Evolutionary conservation across 345 rosid genomes (phyloP).

Genomic region (Camelina sativa): DNA sequence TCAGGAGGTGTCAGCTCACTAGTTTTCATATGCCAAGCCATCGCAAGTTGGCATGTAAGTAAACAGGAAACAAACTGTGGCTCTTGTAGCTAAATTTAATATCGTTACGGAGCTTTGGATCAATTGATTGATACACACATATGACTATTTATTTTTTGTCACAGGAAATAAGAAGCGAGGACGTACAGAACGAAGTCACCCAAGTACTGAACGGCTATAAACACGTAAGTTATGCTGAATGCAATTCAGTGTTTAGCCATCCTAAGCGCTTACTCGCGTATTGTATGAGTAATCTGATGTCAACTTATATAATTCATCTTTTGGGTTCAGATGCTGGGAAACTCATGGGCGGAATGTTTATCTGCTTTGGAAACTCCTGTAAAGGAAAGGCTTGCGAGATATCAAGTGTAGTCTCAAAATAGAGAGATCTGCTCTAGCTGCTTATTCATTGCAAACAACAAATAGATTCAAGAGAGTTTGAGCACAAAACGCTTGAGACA

Average conservation of each 20-base stretch:
- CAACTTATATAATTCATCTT: slow-evolving; percentile 1
- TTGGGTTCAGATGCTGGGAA: slow-evolving; percentile 73
- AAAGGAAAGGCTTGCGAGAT: slow-evolving; percentile 84
- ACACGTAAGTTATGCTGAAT: slow-evolving; percentile 52
- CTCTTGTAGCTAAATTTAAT: slow-evolving; percentile 10
- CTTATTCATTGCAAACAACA: slow-evolving; percentile 27
- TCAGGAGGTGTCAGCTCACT: slow-evolving; percentile 89
- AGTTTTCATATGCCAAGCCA: slow-evolving; percentile 82
- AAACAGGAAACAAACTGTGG: slow-evolving; percentile 1
- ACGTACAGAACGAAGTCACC: slow-evolving; percentile 83
- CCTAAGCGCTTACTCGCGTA: background rate
- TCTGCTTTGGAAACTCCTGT: slow-evolving; percentile 86
- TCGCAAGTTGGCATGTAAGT: slow-evolving; percentile 98
- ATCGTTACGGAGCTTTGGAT: background rate
- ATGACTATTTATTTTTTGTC: background rate
- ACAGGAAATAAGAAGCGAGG: slow-evolving; percentile 88
- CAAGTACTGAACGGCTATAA: slow-evolving; percentile 94
- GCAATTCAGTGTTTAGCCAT: background rate
- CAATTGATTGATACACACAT: slow-evolving; percentile 6
- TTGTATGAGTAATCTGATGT: background rate
- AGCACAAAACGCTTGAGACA: slow-evolving; percentile 30
- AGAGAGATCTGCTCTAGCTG: slow-evolving; percentile 5
- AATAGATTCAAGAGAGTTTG: slow-evolving; percentile 28
- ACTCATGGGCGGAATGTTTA: slow-evolving; percentile 86
- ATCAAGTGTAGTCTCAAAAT: slow-evolving; percentile 58